Evolutionary conservation across 306 rosid species (phyloP), one percentile per base, ranked within the genome.

Genomic region (Hippophae tibetana): DNA sequence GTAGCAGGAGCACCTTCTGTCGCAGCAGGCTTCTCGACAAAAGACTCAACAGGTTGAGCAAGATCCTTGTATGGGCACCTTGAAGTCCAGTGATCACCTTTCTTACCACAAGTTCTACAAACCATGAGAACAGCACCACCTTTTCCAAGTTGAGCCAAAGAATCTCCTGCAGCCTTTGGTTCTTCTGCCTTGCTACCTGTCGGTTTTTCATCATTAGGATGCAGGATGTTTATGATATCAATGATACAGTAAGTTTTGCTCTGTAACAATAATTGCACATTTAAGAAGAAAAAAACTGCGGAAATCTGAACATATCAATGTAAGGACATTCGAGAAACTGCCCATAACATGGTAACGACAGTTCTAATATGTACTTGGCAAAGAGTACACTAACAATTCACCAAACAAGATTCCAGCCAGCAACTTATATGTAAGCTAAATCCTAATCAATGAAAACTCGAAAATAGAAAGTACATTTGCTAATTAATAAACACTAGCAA

Each of bases 61-160:
- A 90, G 92, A 80, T 90, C 98, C 80, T 90, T 90, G 82, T 85
- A 87, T 0, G 98, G 98, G 63, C 98, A 90, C 73, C 86, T 80
- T 18, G 98, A 83, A 56, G 95, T 90, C 98, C 98, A 90, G 69
- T 90, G 96, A 56, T 90, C 98, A 57, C 98, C 98, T 70, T 92
- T 87, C 79, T 83, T 92, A 52, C 96, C 93, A 68, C 98, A 92
- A 27, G 89, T 85, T 64, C 96, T 79, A 72, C 98, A 92, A 14
- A 92, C 83, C 90, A 85, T 92, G 47, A 92, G 96, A 66, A 82
- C 90, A 56, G 96, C 94, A 66, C 95, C 89, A 11, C 61, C 76
- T 47, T 78, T 85, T 6, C 77, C 72, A 44, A 81, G 61, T 64
- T 71, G 84, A 27, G 73, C 54, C 69, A 89, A 46, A 0, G 95